phyloP scores from a whole-genome alignment of 805 yeast species.

The Zygoascus bituminiphila region DNA sequence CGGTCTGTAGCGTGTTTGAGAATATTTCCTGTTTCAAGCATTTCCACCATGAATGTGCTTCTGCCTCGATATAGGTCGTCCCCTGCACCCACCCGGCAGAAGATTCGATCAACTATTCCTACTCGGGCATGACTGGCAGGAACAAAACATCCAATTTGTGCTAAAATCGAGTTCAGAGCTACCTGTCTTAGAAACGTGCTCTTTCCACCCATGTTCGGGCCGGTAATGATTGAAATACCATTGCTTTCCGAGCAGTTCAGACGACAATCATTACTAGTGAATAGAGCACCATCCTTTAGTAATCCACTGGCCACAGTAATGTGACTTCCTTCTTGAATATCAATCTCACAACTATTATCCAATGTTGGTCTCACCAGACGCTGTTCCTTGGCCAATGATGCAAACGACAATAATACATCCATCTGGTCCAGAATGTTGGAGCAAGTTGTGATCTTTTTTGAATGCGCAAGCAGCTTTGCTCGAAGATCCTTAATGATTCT shows the following conservation, averaged over 20 bases:
- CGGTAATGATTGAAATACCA: constrained; percentile 59
- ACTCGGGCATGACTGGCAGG: constrained; percentile 56
- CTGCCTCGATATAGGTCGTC: constrained; percentile 72
- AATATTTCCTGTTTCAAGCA: constrained; percentile 74
- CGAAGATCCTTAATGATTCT: constrained; percentile 44
- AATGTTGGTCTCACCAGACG: constrained; percentile 59
- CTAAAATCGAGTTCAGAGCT: constrained; percentile 59
- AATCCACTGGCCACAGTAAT: constrained; percentile 77
- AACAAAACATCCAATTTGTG: constrained; percentile 68
- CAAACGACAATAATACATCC: constrained; percentile 69
- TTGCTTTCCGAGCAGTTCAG: constrained; percentile 16
- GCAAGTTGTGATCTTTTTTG: constrained; percentile 41
- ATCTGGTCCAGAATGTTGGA: constrained; percentile 51
- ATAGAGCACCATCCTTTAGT: constrained; percentile 38
- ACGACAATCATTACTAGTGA: constrained; percentile 40
- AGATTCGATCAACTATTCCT: constrained; percentile 70
- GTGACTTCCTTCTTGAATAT: constrained; percentile 66
- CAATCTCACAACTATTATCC: constrained; percentile 38
- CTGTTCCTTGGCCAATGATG: constrained; percentile 60
- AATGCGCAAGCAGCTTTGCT: constrained; percentile 35
- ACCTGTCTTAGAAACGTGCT: constrained; percentile 67
- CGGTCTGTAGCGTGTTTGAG: constrained; percentile 53
- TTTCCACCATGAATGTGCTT: constrained; percentile 90
- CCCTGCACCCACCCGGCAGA: constrained; percentile 69
- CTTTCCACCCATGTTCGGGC: constrained; percentile 90